Evolutionary conservation across 306 rosid genomes (phyloP).

Genomic region (Dryas alaskensis): DNA sequence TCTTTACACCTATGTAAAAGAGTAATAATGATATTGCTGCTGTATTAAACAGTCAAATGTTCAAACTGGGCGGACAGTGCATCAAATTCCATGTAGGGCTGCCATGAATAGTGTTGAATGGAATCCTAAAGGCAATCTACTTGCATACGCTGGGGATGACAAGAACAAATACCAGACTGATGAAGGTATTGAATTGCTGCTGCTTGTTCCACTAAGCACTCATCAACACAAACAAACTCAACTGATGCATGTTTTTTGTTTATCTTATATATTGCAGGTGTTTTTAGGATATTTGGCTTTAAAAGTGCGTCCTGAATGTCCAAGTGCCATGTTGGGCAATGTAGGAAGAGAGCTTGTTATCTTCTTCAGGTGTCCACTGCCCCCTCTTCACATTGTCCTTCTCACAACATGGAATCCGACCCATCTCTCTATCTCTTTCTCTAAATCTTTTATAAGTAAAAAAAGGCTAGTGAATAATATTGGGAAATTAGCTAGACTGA

Average conservation of each 20-base stretch:
- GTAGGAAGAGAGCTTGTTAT: conserved; percentile 80
- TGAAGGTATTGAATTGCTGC: conserved; percentile 52
- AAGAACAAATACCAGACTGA: conserved; percentile 94
- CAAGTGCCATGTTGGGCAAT: conserved; percentile 58
- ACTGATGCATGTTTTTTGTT: conserved; percentile 5
- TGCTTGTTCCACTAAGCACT: not conserved
- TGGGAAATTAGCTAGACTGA: not conserved
- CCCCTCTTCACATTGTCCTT: conserved; percentile 79
- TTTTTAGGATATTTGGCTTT: conserved; percentile 83
- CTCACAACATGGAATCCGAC: conserved; percentile 88
- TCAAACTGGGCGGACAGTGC: conserved; percentile 74
- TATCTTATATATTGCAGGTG: conserved; percentile 56
- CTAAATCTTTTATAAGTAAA: not conserved
- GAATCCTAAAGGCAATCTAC: conserved; percentile 89
- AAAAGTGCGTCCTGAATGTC: conserved; percentile 53
- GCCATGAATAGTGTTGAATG: conserved; percentile 99
- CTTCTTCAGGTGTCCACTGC: conserved; percentile 98
- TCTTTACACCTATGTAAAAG: not conserved
- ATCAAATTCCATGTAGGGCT: conserved; percentile 89
- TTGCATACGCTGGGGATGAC: conserved; percentile 97
- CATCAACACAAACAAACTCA: not conserved
- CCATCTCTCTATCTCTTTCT: conserved; percentile 43
- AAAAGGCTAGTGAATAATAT: not conserved
- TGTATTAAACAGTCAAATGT: conserved; percentile 62
- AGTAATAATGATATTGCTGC: conserved; percentile 12